Evolutionary conservation across 495 filamentous ascomycete genomes (phyloP).

Genomic region (Penicillium tannophilum): DNA sequence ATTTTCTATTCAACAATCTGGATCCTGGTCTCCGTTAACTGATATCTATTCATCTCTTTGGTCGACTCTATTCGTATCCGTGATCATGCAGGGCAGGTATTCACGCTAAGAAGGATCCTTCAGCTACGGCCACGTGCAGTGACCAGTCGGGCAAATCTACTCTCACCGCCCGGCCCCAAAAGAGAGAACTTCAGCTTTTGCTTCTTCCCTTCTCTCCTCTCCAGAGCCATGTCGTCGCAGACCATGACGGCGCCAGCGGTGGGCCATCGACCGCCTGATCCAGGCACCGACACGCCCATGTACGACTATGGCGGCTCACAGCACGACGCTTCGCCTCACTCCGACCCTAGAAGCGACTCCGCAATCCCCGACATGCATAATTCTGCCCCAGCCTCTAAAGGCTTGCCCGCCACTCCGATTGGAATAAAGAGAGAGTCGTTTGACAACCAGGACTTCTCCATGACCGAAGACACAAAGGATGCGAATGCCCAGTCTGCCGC

Average conservation of each 20-base stretch:
- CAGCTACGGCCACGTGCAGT: constrained; percentile 28
- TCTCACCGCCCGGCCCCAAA: constrained; percentile 35
- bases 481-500: constrained; percentile 42
- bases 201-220: constrained; percentile 32
- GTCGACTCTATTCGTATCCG: background rate
- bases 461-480: constrained; percentile 21
- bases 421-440: constrained; percentile 40
- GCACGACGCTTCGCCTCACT: constrained; percentile 30
- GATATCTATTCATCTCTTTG: background rate
- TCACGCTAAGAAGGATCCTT: background rate
- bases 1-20: constrained; percentile 5
- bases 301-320: constrained; percentile 46
- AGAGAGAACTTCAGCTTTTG: constrained; percentile 36
- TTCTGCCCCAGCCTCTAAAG: constrained; percentile 46
- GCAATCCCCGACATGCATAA: constrained; percentile 49
- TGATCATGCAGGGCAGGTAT: background rate
- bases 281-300: constrained; percentile 43
- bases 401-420: constrained; percentile 33
- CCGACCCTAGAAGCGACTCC: constrained; percentile 47
- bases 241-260: constrained; percentile 59
- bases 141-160: constrained; percentile 29
- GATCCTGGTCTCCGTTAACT: background rate
- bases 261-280: constrained; percentile 53
- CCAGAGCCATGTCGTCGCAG: constrained; percentile 56
- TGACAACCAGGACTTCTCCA: constrained; percentile 20